Conservation (phyloP, 164 flowering plant species). For the Taxillus chinensis region DNA sequence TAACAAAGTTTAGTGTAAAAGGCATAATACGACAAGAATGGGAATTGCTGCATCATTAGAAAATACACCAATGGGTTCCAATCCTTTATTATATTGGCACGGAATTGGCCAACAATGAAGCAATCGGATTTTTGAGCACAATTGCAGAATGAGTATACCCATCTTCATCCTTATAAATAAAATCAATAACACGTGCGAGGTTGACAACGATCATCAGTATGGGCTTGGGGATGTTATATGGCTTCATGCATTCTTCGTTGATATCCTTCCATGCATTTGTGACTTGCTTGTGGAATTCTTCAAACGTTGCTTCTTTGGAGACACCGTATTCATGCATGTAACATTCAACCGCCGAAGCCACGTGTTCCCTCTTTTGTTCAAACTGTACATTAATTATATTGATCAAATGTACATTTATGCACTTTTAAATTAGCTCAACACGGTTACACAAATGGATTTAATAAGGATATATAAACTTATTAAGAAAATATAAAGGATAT, state of each 20-base stretch:
- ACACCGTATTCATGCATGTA: constrained; percentile 25
- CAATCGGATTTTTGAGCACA: constrained; percentile 4
- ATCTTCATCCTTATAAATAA: constrained; percentile 26
- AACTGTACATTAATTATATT: constrained; percentile 6
- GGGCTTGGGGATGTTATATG: constrained; percentile 9
- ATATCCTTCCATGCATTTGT: constrained; percentile 41
- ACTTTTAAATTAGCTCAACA: background rate
- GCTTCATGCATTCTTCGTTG: constrained; percentile 21
- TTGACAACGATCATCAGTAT: constrained; percentile 21
- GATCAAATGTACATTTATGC: background rate
- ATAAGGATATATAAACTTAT: too few relatives aligned
- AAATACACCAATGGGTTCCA: too few relatives aligned
- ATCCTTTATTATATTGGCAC: background rate
- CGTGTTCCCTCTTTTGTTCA: constrained; percentile 21
- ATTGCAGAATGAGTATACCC: constrained; percentile 18
- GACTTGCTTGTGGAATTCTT: constrained; percentile 8
- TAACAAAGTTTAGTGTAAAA: too few relatives aligned
- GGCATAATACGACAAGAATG: too few relatives aligned
- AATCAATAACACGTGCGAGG: constrained; percentile 22
- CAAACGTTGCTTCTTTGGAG: constrained; percentile 8
- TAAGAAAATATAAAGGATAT: too few relatives aligned
- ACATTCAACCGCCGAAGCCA: constrained; percentile 21
- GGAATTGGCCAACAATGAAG: constrained; percentile 9
- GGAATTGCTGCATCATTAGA: too few relatives aligned
- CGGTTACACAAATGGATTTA: too few relatives aligned